These are phyloP conservation scores for Solanum corneliomulleri DNA, from an alignment of 257 asterid genomes.

Conservation along the genomic window DNA sequence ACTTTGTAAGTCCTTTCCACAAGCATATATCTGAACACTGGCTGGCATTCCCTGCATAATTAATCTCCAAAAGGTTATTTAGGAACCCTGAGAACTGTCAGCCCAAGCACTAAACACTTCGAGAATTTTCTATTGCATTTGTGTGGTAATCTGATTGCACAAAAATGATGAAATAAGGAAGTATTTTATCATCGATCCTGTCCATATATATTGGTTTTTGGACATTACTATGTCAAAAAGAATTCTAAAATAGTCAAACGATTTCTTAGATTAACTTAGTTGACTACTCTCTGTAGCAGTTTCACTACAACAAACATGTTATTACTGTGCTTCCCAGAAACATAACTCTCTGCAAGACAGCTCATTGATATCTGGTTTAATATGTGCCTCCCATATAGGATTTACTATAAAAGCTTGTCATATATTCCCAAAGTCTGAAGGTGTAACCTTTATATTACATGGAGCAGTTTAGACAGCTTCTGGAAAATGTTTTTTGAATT, in stretches of 20 bases:
- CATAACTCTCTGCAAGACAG: background rate
- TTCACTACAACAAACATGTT: background rate
- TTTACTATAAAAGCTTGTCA: background rate
- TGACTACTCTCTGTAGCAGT: background rate
- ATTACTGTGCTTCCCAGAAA: background rate
- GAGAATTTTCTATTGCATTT: background rate
- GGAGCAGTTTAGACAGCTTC: background rate
- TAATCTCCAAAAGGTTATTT: background rate
- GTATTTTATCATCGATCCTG: background rate
- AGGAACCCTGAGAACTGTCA: background rate
- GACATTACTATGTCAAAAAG: background rate
- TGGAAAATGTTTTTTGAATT: background rate
- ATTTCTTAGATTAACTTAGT: background rate
- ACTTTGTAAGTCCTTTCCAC: constrained; percentile 64
- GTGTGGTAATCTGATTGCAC: background rate
- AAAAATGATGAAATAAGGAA: background rate
- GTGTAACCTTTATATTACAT: background rate
- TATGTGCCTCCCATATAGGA: background rate
- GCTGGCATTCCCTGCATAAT: constrained; percentile 92
- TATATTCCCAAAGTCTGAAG: background rate
- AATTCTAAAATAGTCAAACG: background rate
- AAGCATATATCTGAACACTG: constrained; percentile 69
- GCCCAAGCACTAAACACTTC: background rate
- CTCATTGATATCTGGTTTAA: background rate
- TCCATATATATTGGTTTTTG: background rate